A percentile compares a stretch with the other conserved stretches of the same genome.
Conservation (phyloP, 2,329 filamentous ascomycete genomes). For the Lecanicillium sp. region DNA sequence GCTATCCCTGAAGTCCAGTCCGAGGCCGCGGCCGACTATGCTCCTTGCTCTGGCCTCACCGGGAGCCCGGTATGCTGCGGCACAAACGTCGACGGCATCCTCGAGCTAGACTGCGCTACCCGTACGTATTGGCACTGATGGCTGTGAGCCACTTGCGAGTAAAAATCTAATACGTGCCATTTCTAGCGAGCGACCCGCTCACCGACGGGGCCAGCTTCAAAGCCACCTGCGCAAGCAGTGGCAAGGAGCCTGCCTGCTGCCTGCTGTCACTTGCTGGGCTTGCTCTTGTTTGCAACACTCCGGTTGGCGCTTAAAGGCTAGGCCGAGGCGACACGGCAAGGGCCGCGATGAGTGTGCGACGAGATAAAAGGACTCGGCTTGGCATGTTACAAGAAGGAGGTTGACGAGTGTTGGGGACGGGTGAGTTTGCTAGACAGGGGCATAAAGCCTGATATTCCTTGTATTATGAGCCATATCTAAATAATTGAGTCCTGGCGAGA, state of each 20-base stretch:
- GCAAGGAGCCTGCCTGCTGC: slow-evolving; percentile 3
- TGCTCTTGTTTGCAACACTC: slow-evolving; percentile 1
- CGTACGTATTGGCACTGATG: not conserved
- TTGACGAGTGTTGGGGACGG: too few species aligned
- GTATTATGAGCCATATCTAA: too few species aligned
- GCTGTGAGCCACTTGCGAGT: not conserved
- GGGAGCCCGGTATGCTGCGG: not conserved
- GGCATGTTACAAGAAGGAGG: too few species aligned
- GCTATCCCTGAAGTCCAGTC: not conserved
- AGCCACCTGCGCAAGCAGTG: not conserved
- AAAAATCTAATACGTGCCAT: not conserved
- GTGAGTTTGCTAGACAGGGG: too few species aligned
- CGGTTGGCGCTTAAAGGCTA: not conserved
- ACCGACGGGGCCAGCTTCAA: not conserved
- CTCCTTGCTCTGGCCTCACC: slow-evolving; percentile 1
- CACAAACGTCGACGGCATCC: not conserved
- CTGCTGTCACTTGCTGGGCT: not conserved
- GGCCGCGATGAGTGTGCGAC: too few species aligned
- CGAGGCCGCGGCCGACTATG: not conserved
- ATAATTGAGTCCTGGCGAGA: too few species aligned
- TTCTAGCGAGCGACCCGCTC: not conserved
- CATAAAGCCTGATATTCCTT: too few species aligned
- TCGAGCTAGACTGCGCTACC: slow-evolving; percentile 1
- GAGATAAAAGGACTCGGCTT: too few species aligned
- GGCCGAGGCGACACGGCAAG: too few species aligned